These are phyloP conservation scores for Malassezia dermatis DNA, from an alignment of 1,284 basidiomycete species.

Conservation along the genomic window DNA sequence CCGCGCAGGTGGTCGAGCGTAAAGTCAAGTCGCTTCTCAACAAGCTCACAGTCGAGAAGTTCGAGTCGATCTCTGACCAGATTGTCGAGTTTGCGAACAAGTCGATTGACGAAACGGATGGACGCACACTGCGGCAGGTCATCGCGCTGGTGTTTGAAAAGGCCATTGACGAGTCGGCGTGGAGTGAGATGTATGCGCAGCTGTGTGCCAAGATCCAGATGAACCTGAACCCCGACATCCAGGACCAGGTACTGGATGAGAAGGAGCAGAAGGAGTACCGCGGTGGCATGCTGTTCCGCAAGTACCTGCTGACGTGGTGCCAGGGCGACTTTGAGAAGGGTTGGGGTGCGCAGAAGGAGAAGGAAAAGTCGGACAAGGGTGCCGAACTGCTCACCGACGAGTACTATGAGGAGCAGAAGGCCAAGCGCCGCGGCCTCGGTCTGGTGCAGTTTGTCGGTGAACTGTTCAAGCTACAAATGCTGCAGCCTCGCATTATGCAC, in stretches of 20 bases:
- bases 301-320: constrained; percentile 82
- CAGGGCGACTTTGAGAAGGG: constrained; percentile 90
- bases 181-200: constrained; percentile 93
- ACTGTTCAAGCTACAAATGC: constrained; percentile 90
- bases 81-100: constrained; percentile 90
- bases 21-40: constrained; percentile 90
- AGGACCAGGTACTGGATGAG: constrained; percentile 60
- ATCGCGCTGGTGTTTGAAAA: constrained; percentile 94
- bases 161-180: constrained; percentile 86
- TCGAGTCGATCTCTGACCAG: constrained; percentile 85
- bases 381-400: constrained; percentile 69
- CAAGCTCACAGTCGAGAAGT: constrained; percentile 93
- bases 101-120: constrained; percentile 81
- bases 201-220: constrained; percentile 90
- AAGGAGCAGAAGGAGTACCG: constrained; percentile 68
- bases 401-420: constrained; percentile 92
- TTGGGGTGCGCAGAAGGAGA: constrained; percentile 54
- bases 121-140: constrained; percentile 83
- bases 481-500: constrained; percentile 89
- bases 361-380: constrained; percentile 50
- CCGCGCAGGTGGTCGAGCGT: constrained; percentile 70
- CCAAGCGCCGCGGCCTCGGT: constrained; percentile 90
- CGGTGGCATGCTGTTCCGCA: constrained; percentile 75
- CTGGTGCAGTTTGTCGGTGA: constrained; percentile 96
- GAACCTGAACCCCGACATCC: constrained; percentile 70